A percentile compares a stretch with the other conserved stretches of the same genome.
Evolutionary conservation across 2,329 filamentous ascomycete genomes (phyloP).

Genomic region (Fusarium palustre): DNA sequence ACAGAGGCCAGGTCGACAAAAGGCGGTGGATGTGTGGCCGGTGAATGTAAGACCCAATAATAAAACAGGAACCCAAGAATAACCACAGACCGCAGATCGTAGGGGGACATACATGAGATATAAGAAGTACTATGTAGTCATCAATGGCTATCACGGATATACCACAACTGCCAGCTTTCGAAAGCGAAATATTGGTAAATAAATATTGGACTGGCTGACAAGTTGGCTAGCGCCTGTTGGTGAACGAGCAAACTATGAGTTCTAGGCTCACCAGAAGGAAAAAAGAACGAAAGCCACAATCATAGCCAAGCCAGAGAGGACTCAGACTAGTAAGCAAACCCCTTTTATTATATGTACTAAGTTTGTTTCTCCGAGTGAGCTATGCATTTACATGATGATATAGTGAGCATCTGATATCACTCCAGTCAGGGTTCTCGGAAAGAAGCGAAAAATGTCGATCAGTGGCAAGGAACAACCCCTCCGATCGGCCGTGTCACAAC

Average conservation of each 20-base stretch:
- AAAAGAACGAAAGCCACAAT: slow-evolving; percentile 4
- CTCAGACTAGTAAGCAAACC: background rate
- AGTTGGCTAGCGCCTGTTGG: slow-evolving; percentile 3
- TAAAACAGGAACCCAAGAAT: background rate
- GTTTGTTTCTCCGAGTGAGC: background rate
- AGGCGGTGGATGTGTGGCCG: background rate
- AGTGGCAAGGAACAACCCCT: slow-evolving; percentile 22
- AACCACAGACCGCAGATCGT: background rate
- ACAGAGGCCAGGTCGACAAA: background rate
- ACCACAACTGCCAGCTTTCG: background rate
- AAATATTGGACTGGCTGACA: slow-evolving; percentile 13
- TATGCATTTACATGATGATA: background rate
- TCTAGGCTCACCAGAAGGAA: slow-evolving; percentile 2
- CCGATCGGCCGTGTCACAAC: slow-evolving; percentile 38
- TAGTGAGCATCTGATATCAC: slow-evolving; percentile 18
- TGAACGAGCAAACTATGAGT: background rate
- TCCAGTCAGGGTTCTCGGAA: slow-evolving; percentile 24
- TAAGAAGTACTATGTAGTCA: background rate
- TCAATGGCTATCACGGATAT: background rate
- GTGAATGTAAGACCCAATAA: background rate
- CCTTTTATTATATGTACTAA: slow-evolving; percentile 7
- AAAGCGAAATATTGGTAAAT: slow-evolving; percentile 14
- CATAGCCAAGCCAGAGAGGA: slow-evolving; percentile 2
- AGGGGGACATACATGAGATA: background rate
- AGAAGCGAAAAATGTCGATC: slow-evolving; percentile 29